A percentile compares a stretch with the other conserved stretches of the same genome.
phyloP scores from a whole-genome alignment of 1,284 basidiomycete species.

The Fomitopsis palustris region DNA sequence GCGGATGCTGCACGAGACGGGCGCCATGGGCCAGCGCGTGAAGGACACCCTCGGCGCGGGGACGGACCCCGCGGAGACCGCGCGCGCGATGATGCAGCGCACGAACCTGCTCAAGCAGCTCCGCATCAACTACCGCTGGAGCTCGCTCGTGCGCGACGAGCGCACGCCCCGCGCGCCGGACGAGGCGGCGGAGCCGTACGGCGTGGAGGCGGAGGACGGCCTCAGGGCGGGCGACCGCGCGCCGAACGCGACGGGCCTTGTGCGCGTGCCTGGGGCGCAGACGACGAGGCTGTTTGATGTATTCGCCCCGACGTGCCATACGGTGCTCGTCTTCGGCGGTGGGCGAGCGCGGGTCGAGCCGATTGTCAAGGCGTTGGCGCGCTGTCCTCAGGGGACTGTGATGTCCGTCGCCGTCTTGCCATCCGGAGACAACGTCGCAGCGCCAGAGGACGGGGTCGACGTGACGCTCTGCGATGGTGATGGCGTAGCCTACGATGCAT shows the following conservation, averaged over 20 bases:
- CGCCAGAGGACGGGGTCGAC: not conserved
- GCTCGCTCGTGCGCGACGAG: conserved; percentile 42
- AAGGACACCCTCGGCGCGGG: not conserved
- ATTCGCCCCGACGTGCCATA: conserved; percentile 11
- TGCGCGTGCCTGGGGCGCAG: conserved; percentile 6
- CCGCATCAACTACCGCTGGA: conserved; percentile 44
- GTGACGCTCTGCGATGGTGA: conserved; percentile 10
- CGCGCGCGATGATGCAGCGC: conserved; percentile 1
- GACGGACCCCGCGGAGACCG: not conserved
- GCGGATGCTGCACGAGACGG: conserved; percentile 21
- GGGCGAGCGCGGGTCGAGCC: not conserved
- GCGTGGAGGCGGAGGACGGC: not conserved
- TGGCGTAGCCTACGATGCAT: conserved; percentile 15
- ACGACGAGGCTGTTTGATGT: conserved; percentile 14
- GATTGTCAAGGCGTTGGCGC: not conserved
- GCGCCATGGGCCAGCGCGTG: not conserved
- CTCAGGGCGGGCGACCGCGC: conserved; percentile 42
- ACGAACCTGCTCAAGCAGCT: conserved; percentile 32
- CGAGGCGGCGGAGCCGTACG: conserved; percentile 16
- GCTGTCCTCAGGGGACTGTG: conserved; percentile 1
- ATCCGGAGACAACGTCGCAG: not conserved
- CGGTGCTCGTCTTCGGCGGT: conserved; percentile 20
- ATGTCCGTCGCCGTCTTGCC: conserved; percentile 7
- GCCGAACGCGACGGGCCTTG: conserved; percentile 38
- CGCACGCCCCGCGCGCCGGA: conserved; percentile 12